Conservation (phyloP, 2,329 filamentous ascomycete species). For the Coniella lustricola region DNA sequence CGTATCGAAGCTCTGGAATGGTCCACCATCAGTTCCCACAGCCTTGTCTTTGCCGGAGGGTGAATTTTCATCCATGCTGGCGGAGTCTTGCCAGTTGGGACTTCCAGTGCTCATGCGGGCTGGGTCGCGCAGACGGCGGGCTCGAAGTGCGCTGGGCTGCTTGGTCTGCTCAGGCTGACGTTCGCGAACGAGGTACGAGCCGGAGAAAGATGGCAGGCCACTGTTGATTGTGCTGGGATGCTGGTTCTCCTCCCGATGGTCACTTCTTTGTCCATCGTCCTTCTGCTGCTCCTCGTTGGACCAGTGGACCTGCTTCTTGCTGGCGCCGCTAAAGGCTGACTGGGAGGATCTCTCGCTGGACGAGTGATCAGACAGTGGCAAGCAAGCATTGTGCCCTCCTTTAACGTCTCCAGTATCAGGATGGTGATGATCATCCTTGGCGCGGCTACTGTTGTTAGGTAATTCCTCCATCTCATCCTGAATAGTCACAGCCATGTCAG, state of each 20-base stretch:
- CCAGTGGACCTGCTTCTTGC: constrained; percentile 9
- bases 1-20: background rate
- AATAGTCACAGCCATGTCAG: no score
- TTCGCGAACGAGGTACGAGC: background rate
- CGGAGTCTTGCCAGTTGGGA: no score
- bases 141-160: constrained; percentile 1
- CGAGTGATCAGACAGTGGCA: no score
- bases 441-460: background rate
- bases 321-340: background rate
- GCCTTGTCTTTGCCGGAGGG: no score
- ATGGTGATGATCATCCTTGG: background rate
- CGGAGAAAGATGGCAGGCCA: background rate
- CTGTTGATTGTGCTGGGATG: background rate
- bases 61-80: no score
- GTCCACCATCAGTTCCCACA: background rate
- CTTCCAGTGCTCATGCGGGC: constrained; percentile 14
- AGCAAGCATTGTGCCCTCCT: no score
- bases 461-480: no score
- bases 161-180: background rate
- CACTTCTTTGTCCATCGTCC: background rate
- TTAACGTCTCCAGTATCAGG: background rate
- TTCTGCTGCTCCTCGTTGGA: background rate
- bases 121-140: constrained; percentile 10
- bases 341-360: no score
- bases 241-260: background rate